Evolutionary conservation across 2,329 filamentous ascomycete species (phyloP), one percentile per base, ranked within the genome.

Genomic region (Aspergillus pseudonomiae): DNA sequence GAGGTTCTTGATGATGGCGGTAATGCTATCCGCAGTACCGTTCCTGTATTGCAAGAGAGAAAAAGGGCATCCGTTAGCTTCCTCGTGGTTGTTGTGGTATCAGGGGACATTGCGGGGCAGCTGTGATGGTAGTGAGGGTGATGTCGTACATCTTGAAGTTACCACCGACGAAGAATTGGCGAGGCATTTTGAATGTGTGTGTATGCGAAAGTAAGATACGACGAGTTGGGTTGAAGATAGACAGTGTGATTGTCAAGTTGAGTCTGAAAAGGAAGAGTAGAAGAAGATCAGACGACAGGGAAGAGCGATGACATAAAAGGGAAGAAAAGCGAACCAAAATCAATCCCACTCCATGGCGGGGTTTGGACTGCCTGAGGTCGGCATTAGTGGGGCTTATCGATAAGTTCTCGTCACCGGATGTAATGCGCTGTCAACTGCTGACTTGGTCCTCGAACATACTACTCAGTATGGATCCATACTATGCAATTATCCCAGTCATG

Each of bases 131-230:
- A 19, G 45, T 54, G 45, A 46, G 58, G 60, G 65, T 66, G 36
- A 63, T 53, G 43, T 80, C 86, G 78, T 84, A 96, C 94, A 98
- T 98, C 88, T 99, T 98, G 86, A 98, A 98, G 90, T 99, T 99
- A 79, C 94, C 94, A 82, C 94, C 94, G 81, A 97, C 92, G 81
- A 97, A 96, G 87, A 96, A 97, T 86, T 93, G 91, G 86, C 93
- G 93, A 87, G 90, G 87, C 93, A 96, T 97, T 76, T 77, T 92
- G 87, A 83, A 78, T 69, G 59, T 64, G 41, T 57, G 57, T 57
- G 65, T 41, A 41, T 36, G 39, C 48, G 62, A 64, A 61, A 43
- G 57, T 16, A 56, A 57, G 41, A 62, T 60, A 66, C 19, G 53
- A 57, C 58, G 60, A 60, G 61, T 48, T 57, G 59, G 54, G 61